phyloP scores from a whole-genome alignment of 805 yeast species.

The Scheffersomyces stipitis region DNA sequence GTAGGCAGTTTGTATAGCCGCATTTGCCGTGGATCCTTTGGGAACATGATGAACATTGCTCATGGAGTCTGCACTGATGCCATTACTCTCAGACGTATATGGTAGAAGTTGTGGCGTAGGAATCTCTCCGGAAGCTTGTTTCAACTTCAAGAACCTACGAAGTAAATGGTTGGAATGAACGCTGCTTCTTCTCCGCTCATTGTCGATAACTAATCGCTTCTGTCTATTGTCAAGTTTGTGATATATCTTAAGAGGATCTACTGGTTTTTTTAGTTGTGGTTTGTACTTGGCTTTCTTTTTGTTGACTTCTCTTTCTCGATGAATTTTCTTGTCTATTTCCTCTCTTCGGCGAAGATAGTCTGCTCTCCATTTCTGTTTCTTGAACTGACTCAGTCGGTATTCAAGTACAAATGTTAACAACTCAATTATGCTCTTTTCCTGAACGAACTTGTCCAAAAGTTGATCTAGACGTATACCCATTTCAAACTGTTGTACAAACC shows the following conservation, averaged over 20 bases:
- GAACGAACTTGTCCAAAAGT: neutral
- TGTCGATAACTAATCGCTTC: constrained; percentile 13
- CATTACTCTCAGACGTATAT: constrained; percentile 16
- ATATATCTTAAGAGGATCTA: constrained; percentile 4
- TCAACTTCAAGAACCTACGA: constrained; percentile 26
- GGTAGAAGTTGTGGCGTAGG: constrained; percentile 36
- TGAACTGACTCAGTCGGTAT: constrained; percentile 5
- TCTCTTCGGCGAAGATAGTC: constrained; percentile 8
- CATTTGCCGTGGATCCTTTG: constrained; percentile 23
- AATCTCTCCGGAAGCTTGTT: constrained; percentile 23
- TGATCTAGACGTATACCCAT: neutral
- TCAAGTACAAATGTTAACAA: neutral
- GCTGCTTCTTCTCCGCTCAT: constrained; percentile 10
- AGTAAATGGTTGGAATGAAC: constrained; percentile 18
- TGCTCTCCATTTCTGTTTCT: constrained; percentile 16
- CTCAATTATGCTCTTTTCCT: neutral
- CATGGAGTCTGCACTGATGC: constrained; percentile 9
- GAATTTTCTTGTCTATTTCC: constrained; percentile 6
- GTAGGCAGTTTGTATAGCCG: constrained; percentile 26
- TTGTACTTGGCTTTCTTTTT: constrained; percentile 5
- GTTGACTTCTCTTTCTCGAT: constrained; percentile 10
- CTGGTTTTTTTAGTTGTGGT: constrained; percentile 1
- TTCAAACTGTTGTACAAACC: neutral
- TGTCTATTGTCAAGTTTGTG: constrained; percentile 6
- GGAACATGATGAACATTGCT: constrained; percentile 11